Conservation (phyloP, 2,329 filamentous ascomycete genomes). For the Colletotrichum sp. region DNA sequence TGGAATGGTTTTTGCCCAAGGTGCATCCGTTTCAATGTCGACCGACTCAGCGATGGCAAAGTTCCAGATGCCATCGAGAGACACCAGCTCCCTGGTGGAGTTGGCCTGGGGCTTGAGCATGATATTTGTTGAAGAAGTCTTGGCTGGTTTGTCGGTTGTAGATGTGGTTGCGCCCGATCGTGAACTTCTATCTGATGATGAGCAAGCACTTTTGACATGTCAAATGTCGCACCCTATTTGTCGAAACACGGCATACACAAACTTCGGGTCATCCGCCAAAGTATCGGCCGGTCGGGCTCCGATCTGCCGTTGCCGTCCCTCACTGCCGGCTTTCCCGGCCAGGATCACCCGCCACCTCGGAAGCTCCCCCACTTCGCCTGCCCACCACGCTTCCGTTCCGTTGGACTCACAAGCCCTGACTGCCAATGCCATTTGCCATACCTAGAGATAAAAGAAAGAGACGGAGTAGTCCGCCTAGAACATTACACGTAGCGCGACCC, state of each 20-base stretch:
- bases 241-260: neutral
- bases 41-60: slow-evolving; percentile 15
- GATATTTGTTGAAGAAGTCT: neutral
- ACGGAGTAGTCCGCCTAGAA: neutral
- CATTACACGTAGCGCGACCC: fast-evolving
- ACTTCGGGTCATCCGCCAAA: neutral
- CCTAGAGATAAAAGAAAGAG: neutral
- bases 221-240: neutral
- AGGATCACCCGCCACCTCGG: neutral
- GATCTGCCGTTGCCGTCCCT: neutral
- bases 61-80: slow-evolving; percentile 30
- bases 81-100: slow-evolving; percentile 18
- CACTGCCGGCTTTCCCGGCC: neutral
- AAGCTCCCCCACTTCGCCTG: neutral
- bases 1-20: slow-evolving; percentile 32
- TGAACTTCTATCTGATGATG: neutral
- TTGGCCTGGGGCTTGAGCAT: slow-evolving; percentile 27
- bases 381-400: neutral
- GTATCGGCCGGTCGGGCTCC: neutral
- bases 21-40: slow-evolving; percentile 18
- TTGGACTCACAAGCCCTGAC: neutral
- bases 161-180: neutral
- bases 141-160: neutral
- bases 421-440: neutral
- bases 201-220: neutral